Evolutionary conservation across 805 yeast genomes (phyloP).

Genomic region (Danielozyma ontarioensis): DNA sequence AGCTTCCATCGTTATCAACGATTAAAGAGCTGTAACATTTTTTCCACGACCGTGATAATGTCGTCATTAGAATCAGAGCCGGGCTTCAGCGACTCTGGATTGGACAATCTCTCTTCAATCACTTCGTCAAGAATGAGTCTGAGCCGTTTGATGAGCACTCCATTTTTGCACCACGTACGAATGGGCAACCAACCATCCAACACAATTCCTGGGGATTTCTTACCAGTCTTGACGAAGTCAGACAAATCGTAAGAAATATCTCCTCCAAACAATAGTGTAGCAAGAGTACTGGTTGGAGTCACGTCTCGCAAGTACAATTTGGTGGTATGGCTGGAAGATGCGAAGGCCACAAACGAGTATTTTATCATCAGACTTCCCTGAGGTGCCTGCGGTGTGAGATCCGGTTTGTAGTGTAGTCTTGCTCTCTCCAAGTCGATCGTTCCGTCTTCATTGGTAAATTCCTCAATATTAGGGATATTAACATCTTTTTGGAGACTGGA

Average conservation of each 20-base stretch:
- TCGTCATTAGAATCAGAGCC: conserved; percentile 12
- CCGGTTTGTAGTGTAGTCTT: conserved; percentile 26
- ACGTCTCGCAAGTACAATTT: conserved; percentile 68
- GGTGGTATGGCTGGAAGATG: conserved; percentile 54
- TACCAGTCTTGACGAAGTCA: conserved; percentile 34
- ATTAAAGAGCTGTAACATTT: conserved; percentile 6
- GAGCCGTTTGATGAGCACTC: conserved; percentile 71
- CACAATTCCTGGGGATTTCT: conserved; percentile 75
- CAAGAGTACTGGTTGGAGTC: conserved; percentile 73
- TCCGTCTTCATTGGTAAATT: conserved; percentile 37
- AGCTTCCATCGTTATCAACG: too few species aligned
- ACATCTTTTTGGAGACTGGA: background rate
- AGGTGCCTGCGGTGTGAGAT: conserved; percentile 44
- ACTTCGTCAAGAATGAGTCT: conserved; percentile 62
- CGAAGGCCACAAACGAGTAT: conserved; percentile 51
- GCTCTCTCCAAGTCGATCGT: conserved; percentile 28
- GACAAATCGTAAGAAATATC: conserved; percentile 54
- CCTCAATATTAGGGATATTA: conserved; percentile 9
- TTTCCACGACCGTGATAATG: conserved; percentile 16
- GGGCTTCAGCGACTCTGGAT: conserved; percentile 16
- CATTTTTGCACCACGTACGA: conserved; percentile 91
- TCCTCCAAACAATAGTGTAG: conserved; percentile 81
- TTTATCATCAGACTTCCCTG: background rate
- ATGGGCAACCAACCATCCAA: conserved; percentile 88
- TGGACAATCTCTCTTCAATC: conserved; percentile 53